Evolutionary conservation across 2,329 filamentous ascomycete genomes (phyloP), one percentile per base, ranked within the genome.

Genomic region (Tolypocladium ophioglossoides): DNA sequence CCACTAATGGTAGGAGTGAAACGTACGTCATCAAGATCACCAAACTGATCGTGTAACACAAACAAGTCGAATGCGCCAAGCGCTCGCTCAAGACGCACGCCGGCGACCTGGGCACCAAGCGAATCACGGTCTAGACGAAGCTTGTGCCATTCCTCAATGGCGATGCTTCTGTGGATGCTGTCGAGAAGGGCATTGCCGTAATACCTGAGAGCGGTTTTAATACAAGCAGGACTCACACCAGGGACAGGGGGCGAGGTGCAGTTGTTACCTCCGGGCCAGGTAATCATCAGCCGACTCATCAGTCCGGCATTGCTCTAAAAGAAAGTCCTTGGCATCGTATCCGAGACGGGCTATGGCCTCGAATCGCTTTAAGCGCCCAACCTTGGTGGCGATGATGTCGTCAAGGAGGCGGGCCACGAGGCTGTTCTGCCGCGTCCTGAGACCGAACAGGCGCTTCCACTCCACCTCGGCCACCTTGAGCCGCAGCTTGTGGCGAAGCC

Each of bases 41-140:
- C 84, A 34, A 78, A 76, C 20, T 83, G 79, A 53, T 86, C 85
- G 59, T 86, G 83, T 32, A 92, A 74, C 48, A 95, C 83, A 69
- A 97, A 97, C 70, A 97, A 79, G 68, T 97, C 94, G 67, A 95
- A 95, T 16, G 86, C 87, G 22, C 85, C 87, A 18, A 97, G 73
- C 1, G 86, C 86, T 55, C 80, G 79, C 66, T 96, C 91, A 22
- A 96, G 71, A 59, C 53, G 67, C 59, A 54, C 62, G 58, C 58
- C 71, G 66, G 61, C 72, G 88, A 56, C 48, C n/a, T 62, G 58
- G 12, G 58, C 52, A 22, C 54, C 59, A 20, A 44, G 56, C 27
- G 46, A 57, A 20, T 58, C 58, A 14, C 53, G 60, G 44, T 58
- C 61, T 37, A 57, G 50, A 53, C 62, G 63, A 47, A 68, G 61